phyloP scores from a whole-genome alignment of 2,329 filamentous ascomycete species.

The Pseudopyrenochaeta lycopersici region DNA sequence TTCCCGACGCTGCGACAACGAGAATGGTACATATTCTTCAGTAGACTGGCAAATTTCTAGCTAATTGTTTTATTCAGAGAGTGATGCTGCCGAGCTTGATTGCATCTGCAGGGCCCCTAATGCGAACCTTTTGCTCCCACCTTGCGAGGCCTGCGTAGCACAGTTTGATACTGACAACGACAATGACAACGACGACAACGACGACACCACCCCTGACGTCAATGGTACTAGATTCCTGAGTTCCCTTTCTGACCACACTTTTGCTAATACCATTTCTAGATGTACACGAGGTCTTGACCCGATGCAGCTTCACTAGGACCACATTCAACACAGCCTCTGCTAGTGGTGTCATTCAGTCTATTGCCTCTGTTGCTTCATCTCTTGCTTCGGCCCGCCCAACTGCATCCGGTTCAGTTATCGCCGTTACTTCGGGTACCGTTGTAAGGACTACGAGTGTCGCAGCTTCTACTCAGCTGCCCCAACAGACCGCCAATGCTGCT shows the following conservation, averaged over 20 bases:
- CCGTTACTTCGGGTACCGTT: constrained; percentile 13
- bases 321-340: constrained; percentile 30
- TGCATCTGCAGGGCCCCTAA: constrained; percentile 41
- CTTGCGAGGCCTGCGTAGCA: constrained; percentile 42
- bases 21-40: constrained; percentile 18
- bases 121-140: constrained; percentile 33
- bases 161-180: constrained; percentile 30
- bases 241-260: background rate
- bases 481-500: constrained; percentile 15
- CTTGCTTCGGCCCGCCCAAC: constrained; percentile 11
- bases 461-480: background rate
- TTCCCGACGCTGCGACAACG: constrained; percentile 33
- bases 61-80: constrained; percentile 12
- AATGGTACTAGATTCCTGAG: background rate
- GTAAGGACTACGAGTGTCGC: constrained; percentile 7
- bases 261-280: constrained; percentile 18
- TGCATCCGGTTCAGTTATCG: constrained; percentile 8
- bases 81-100: constrained; percentile 31
- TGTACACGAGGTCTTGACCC: constrained; percentile 37
- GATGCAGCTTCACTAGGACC: constrained; percentile 40
- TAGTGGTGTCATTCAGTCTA: constrained; percentile 9
- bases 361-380: too few relatives aligned
- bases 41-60: background rate
- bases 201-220: constrained; percentile 17
- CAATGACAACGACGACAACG: constrained; percentile 15